Percentiles rank a stretch among this genome's conserved stretches.
phyloP scores from a whole-genome alignment of 2,329 filamentous ascomycete genomes.

The Talaromyces amestolkiae region DNA sequence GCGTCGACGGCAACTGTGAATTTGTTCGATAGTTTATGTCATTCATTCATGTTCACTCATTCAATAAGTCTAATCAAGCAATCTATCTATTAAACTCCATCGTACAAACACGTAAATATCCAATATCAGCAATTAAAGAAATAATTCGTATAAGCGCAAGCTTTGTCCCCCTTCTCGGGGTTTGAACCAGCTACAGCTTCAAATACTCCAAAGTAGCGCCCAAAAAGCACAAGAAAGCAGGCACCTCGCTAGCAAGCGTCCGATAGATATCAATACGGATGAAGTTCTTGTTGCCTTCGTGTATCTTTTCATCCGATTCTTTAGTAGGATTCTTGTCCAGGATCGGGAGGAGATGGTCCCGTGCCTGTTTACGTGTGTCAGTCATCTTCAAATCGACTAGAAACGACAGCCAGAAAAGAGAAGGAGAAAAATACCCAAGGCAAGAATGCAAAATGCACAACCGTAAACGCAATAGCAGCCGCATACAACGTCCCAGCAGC shows the following conservation, averaged over 20 bases:
- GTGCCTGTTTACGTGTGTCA: not conserved
- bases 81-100: not conserved
- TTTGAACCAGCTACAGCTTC: not conserved
- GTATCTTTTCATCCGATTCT: constrained; percentile 9
- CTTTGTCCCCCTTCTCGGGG: no score
- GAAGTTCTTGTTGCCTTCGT: not conserved
- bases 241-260: constrained; percentile 9
- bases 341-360: not conserved
- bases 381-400: no score
- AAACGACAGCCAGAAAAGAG: no score
- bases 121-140: no score
- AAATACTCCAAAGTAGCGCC: constrained; percentile 12
- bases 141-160: no score
- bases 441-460: constrained; percentile 12
- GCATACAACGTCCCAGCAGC: not conserved
- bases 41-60: not conserved
- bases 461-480: constrained; percentile 4
- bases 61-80: not conserved
- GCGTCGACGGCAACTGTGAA: not conserved
- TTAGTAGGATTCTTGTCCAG: not conserved
- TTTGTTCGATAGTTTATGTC: not conserved
- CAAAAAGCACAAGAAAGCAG: constrained; percentile 14
- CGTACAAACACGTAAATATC: not conserved
- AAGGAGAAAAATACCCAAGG: not conserved
- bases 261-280: not conserved